phyloP scores from a whole-genome alignment of 768 basidiomycete species.

The Scleroderma citrinum region DNA sequence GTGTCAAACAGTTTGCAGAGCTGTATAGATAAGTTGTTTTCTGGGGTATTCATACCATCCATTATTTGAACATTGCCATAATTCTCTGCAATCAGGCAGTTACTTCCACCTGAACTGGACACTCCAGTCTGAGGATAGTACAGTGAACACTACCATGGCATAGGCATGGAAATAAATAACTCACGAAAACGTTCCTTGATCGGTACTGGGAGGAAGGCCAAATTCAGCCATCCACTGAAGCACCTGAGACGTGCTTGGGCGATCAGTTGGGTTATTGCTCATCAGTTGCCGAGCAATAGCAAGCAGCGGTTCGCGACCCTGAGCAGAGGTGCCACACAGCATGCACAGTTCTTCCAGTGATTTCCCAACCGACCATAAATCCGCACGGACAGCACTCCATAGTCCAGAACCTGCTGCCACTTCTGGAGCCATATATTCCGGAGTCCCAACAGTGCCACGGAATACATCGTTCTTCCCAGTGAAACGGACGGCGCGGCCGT shows the following conservation, averaged over 20 bases:
- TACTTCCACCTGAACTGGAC: too few relatives aligned
- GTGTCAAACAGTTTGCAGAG: too few relatives aligned
- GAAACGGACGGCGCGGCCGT: background rate
- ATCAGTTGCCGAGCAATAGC: background rate
- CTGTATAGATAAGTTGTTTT: too few relatives aligned
- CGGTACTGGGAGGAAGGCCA: too few relatives aligned
- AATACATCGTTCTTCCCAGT: background rate
- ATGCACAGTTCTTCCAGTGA: background rate
- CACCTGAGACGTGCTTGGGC: background rate
- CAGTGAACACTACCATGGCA: too few relatives aligned
- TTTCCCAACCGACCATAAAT: slow-evolving; percentile 1
- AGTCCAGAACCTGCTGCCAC: background rate
- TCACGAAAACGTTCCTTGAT: too few relatives aligned
- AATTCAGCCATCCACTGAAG: background rate
- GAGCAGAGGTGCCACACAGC: background rate
- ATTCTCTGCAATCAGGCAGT: too few relatives aligned
- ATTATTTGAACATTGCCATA: too few relatives aligned
- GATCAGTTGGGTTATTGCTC: background rate
- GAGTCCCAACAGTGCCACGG: background rate
- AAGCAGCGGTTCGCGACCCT: too few relatives aligned
- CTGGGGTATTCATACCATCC: too few relatives aligned
- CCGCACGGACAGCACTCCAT: background rate
- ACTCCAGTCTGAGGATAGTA: too few relatives aligned
- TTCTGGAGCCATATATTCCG: background rate
- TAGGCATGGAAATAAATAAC: too few relatives aligned